phyloP scores from a whole-genome alignment of 2,329 filamentous ascomycete genomes.

The Ophiocordyceps camponoti-saundersi region DNA sequence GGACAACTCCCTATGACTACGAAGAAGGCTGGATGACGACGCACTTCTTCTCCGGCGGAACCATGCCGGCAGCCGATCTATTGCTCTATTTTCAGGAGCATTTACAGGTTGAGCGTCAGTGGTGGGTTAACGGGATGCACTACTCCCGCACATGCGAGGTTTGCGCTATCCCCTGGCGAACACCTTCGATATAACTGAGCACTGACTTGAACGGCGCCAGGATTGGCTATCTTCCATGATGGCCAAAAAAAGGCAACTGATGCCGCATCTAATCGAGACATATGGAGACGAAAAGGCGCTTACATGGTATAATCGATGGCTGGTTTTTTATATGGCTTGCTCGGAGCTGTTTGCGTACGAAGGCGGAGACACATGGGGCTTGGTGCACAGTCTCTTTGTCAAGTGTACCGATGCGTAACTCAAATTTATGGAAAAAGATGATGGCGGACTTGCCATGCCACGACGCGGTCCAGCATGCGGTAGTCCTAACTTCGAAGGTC shows the following conservation, averaged over 20 bases:
- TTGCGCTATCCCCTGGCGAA: slow-evolving; percentile 6
- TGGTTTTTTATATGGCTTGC: slow-evolving; percentile 57
- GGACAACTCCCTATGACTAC: slow-evolving; percentile 50
- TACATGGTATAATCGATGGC: slow-evolving; percentile 54
- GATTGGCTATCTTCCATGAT: slow-evolving; percentile 48
- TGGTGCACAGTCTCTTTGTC: slow-evolving; percentile 49
- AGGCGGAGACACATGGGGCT: slow-evolving; percentile 50
- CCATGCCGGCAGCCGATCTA: slow-evolving; percentile 52
- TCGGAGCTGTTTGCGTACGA: slow-evolving; percentile 51
- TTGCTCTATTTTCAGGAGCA: slow-evolving; percentile 50
- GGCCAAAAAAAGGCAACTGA: slow-evolving; percentile 39
- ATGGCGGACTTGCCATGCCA: background rate
- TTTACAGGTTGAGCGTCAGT: slow-evolving; percentile 41
- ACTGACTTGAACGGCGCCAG: slow-evolving; percentile 10
- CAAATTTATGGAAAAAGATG: background rate
- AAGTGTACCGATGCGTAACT: slow-evolving; percentile 21
- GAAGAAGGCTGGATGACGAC: slow-evolving; percentile 60
- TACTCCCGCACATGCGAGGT: slow-evolving; percentile 56
- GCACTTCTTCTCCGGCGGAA: slow-evolving; percentile 58
- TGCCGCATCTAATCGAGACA: slow-evolving; percentile 46
- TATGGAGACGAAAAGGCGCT: slow-evolving; percentile 42
- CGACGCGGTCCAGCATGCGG: background rate
- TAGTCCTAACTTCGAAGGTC: background rate
- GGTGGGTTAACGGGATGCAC: slow-evolving; percentile 54
- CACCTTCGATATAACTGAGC: background rate